These are phyloP conservation scores for Heliosperma pusillum DNA, from an alignment of 148 eudicot genomes.

Conservation along the genomic window DNA sequence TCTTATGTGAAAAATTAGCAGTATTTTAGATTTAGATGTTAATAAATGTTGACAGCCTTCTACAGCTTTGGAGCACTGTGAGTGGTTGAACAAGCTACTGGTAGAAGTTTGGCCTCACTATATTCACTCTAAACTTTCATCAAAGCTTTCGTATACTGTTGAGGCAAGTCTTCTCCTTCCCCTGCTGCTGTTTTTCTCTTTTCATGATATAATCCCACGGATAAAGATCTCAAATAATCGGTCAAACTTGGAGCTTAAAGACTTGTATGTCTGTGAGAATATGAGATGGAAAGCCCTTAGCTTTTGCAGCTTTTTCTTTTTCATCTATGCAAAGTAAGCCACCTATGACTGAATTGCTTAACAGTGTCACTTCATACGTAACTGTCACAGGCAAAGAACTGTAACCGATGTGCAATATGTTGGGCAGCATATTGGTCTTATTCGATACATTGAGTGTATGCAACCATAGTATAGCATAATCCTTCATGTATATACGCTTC, in stretches of 20 bases:
- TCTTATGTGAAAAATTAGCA: slow-evolving; percentile 1
- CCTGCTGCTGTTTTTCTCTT: not conserved
- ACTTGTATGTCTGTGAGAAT: not conserved
- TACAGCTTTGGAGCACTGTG: slow-evolving; percentile 92
- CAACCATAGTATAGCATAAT: not conserved
- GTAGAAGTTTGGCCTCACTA: slow-evolving; percentile 77
- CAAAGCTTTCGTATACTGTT: slow-evolving; percentile 58
- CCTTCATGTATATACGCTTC: not conserved
- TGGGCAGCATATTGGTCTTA: not conserved
- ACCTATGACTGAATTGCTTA: not conserved
- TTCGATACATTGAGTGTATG: not conserved
- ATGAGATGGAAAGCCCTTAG: not conserved
- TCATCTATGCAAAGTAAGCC: not conserved
- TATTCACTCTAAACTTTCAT: slow-evolving; percentile 72
- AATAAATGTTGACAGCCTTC: slow-evolving; percentile 48
- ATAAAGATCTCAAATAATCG: not conserved
- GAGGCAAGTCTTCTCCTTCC: slow-evolving; percentile 47
- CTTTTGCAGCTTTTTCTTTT: not conserved
- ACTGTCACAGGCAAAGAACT: not conserved
- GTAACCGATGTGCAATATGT: not conserved
- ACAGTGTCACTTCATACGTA: not conserved
- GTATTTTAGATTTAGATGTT: slow-evolving; percentile 4
- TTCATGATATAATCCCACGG: not conserved
- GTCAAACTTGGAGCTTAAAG: not conserved
- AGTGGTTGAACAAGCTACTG: slow-evolving; percentile 93